Conservation (phyloP, 139 green algal genomes). For the Coelastrella sp. region DNA sequence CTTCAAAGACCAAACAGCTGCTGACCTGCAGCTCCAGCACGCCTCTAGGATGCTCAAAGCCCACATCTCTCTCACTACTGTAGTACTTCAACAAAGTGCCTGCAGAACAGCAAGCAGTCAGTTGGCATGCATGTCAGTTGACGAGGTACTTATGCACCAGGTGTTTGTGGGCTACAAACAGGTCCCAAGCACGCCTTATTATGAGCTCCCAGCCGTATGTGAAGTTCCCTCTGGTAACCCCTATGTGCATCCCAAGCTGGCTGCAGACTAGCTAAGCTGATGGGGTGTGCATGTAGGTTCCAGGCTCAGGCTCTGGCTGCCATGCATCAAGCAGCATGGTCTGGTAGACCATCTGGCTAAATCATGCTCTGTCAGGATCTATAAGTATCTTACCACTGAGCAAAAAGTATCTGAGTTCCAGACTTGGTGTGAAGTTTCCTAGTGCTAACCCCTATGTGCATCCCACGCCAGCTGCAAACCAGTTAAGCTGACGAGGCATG, state of each 20-base stretch:
- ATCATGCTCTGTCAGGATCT: no score
- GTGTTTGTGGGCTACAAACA: no score
- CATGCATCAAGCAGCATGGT: not conserved
- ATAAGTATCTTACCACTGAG: constrained; percentile 25
- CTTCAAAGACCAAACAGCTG: no score
- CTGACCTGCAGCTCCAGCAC: constrained; percentile 36
- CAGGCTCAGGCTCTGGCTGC: not conserved
- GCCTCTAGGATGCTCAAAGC: not conserved
- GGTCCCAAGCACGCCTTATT: no score
- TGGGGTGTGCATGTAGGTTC: not conserved
- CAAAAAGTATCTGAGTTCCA: constrained; percentile 41
- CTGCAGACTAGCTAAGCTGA: not conserved
- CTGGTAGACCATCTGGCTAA: no score
- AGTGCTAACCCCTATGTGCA: not conserved
- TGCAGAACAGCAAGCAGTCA: not conserved
- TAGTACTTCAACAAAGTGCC: constrained; percentile 44
- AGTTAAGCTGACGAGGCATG: not conserved
- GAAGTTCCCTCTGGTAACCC: not conserved
- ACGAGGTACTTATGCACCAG: no score
- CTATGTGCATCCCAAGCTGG: not conserved
- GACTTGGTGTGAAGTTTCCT: constrained; percentile 40
- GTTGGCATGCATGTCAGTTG: not conserved
- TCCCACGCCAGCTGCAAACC: not conserved
- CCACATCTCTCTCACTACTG: constrained; percentile 39
- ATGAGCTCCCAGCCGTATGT: constrained; percentile 39